Percentiles rank a stretch among this genome's conserved stretches.
Conservation (phyloP, 148 eudicot species). For the Limonium bicolor region DNA sequence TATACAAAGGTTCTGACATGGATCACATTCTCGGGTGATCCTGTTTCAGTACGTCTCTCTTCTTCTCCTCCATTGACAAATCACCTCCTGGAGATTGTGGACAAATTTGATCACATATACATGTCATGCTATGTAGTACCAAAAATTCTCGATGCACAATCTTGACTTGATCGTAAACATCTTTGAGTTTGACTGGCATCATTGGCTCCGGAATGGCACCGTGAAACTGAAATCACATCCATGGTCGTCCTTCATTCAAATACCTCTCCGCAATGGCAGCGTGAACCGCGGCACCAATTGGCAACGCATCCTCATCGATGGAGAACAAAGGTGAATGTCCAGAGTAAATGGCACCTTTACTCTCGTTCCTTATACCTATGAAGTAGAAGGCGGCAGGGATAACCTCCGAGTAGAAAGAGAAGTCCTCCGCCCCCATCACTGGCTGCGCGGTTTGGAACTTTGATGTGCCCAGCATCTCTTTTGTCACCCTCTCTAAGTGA, state of each 20-base stretch:
- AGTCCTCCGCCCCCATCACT: conserved; percentile 82
- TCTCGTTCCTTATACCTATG: conserved; percentile 56
- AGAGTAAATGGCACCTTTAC: conserved; percentile 33
- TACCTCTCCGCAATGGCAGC: conserved; percentile 77
- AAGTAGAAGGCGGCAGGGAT: conserved; percentile 58
- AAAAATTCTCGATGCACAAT: too few relatives aligned
- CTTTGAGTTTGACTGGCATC: too few relatives aligned
- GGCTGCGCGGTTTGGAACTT: conserved; percentile 30
- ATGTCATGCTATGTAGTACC: too few relatives aligned
- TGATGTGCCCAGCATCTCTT: conserved; percentile 30
- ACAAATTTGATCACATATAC: too few relatives aligned
- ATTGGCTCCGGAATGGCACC: too few relatives aligned
- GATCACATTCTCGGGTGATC: too few relatives aligned
- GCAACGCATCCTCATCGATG: conserved; percentile 57
- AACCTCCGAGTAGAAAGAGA: conserved; percentile 52
- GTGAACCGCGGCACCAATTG: conserved; percentile 65
- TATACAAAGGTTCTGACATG: too few relatives aligned
- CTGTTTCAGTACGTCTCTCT: too few relatives aligned
- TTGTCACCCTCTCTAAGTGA: conserved; percentile 36
- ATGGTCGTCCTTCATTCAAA: conserved; percentile 34
- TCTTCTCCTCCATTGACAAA: too few relatives aligned
- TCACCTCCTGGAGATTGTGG: too few relatives aligned
- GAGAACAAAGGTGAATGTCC: conserved; percentile 68
- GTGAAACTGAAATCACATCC: too few relatives aligned
- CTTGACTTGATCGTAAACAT: too few relatives aligned